Base-by-base conservation (phyloP, 2,329 filamentous ascomycete genomes). In the Aspergillus sp. region DNA sequence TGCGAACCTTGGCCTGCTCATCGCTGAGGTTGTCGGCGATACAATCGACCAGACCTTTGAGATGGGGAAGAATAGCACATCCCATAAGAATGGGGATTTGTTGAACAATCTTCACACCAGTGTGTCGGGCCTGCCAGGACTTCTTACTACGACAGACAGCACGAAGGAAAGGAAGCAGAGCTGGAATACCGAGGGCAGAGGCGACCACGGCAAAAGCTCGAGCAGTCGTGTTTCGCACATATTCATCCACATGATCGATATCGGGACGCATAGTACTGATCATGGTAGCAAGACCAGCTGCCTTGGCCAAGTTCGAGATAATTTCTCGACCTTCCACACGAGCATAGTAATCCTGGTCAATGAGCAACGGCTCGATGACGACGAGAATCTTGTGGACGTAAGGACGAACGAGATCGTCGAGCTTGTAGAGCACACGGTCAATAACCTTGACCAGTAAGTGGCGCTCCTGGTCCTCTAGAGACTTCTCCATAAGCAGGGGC, bases 71-170 rank as follows among this genome's bases (percentile, higher is more conserved):
- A 54, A 99, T 91, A 49, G 95, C 95, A 73, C 95, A 99, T 29
- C 95, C 95, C 95, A 99, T 99, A 5, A 99, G 81, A 67, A 99
- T 99, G 22, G 95, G 94, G 69, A 99, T 98, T 74, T 99, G 95
- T 75, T 99, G 95, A 16, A 99, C 91, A 73, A 99, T 99, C 82
- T 99, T 99, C 65, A 99, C 95, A 80, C 95, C 95, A 2, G 95
- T 99, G 75, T 99, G 95, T 63, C 95, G 85, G 55, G 95, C 95
- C 75, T 98, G 93, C 95, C 95, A 99, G 58, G 95, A 98, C 78
- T 99, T 99, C 79, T 98, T 98, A 80, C 92, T 96, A 74, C 92
- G 89, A 75, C 95, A 99, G 18, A 99, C 95, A 61, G 96, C 95
- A 70, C 93, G 87, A 47, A 99, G 82, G 83, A 99, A 99, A 2